Conservation (phyloP, 768 basidiomycete species). For the Fistulinella prunicolor region DNA sequence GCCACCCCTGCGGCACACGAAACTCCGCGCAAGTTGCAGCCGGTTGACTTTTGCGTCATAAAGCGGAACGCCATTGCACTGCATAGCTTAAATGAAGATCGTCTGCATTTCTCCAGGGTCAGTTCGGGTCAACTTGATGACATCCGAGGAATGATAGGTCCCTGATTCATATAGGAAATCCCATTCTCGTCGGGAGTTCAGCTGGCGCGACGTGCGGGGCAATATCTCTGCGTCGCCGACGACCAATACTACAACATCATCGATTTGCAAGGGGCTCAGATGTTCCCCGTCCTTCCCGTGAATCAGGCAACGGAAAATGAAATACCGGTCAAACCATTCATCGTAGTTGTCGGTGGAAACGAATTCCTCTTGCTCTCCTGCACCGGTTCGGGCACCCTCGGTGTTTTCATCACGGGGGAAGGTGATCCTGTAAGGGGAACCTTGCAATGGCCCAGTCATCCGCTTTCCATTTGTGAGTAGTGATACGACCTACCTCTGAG, state of each 20-base stretch:
- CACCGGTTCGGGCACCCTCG: conserved; percentile 77
- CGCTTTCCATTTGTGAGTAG: conserved; percentile 68
- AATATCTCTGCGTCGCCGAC: conserved; percentile 72
- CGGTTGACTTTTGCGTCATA: conserved; percentile 70
- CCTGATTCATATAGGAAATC: conserved; percentile 55
- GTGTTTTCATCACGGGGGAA: conserved; percentile 78
- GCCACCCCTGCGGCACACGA: conserved; percentile 43
- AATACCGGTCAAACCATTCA: conserved; percentile 57
- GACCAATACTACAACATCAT: conserved; percentile 71
- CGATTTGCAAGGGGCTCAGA: conserved; percentile 66
- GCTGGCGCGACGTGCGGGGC: conserved; percentile 60
- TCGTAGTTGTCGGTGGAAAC: conserved; percentile 68
- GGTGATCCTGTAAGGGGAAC: conserved; percentile 92
- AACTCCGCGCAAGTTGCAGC: conserved; percentile 38
- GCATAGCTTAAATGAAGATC: conserved; percentile 60
- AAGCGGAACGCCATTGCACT: conserved; percentile 64
- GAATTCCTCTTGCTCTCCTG: conserved; percentile 88
- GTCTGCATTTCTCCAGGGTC: conserved; percentile 61
- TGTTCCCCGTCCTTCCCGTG: conserved; percentile 74
- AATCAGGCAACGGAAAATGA: conserved; percentile 57
- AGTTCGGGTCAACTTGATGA: conserved; percentile 2
- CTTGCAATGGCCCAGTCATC: conserved; percentile 80
- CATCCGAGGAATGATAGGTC: background rate
- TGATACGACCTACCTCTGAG: background rate
- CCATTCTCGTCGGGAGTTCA: conserved; percentile 58